Percentiles rank a stretch among this genome's conserved stretches.
phyloP scores from a whole-genome alignment of 352 stramenopile genomes.

The Pythium insidiosum region DNA sequence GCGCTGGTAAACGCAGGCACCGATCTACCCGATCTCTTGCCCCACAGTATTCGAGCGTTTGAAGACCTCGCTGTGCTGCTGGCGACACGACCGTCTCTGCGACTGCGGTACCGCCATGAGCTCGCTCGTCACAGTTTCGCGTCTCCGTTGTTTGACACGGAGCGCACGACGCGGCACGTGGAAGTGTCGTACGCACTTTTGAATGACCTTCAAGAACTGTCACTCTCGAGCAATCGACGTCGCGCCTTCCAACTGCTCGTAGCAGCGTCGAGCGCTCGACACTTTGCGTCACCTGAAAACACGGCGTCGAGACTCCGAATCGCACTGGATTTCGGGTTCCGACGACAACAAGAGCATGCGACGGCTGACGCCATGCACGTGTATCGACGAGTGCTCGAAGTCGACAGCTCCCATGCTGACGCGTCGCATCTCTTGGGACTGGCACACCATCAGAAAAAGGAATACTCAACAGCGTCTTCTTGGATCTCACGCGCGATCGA shows the following conservation, averaged over 20 bases:
- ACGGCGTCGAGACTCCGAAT: slow-evolving; percentile 7
- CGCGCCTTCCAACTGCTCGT: slow-evolving; percentile 36
- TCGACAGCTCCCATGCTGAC: slow-evolving; percentile 21
- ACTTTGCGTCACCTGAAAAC: neutral
- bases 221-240: neutral
- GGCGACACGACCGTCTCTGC: slow-evolving; percentile 14
- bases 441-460: slow-evolving; percentile 6
- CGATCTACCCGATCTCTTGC: slow-evolving; percentile 19
- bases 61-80: slow-evolving; percentile 54
- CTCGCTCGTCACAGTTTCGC: slow-evolving; percentile 22
- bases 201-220: slow-evolving; percentile 38
- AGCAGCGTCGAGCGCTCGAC: slow-evolving; percentile 8
- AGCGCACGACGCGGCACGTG: slow-evolving; percentile 40
- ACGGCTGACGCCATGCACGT: slow-evolving; percentile 21
- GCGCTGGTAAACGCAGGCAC: slow-evolving; percentile 42
- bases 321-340: too few species aligned
- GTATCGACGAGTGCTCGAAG: slow-evolving; percentile 30
- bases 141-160: slow-evolving; percentile 71
- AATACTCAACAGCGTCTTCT: slow-evolving; percentile 8
- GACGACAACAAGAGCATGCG: too few species aligned
- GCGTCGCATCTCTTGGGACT: slow-evolving; percentile 42
- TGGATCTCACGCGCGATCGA: slow-evolving; percentile 15
- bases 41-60: slow-evolving; percentile 60
- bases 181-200: slow-evolving; percentile 63
- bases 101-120: slow-evolving; percentile 17